phyloP scores from a whole-genome alignment of 257 asterid genomes.

The Nicotiana undulata region DNA sequence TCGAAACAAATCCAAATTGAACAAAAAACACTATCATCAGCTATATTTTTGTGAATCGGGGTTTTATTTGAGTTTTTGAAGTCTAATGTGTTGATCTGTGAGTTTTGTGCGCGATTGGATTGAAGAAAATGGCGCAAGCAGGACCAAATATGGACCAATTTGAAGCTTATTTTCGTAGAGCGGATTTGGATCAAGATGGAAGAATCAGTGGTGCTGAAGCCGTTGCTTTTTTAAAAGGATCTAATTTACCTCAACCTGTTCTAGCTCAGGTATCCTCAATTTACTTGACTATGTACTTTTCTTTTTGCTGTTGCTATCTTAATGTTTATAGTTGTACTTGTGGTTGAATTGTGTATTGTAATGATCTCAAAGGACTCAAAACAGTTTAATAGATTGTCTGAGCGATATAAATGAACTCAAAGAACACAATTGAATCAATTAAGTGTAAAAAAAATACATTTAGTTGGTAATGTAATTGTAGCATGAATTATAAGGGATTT shows the following conservation, averaged over 20 bases:
- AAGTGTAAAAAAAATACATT: not conserved
- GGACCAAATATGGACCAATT: slow-evolving; percentile 56
- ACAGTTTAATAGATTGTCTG: not conserved
- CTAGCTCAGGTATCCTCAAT: slow-evolving; percentile 58
- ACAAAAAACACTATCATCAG: not conserved
- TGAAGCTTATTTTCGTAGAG: slow-evolving; percentile 74
- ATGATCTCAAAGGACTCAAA: not conserved
- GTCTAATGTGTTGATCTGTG: slow-evolving; percentile 8
- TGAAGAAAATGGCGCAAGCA: slow-evolving; percentile 36
- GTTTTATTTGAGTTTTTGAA: not conserved
- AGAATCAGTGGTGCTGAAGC: slow-evolving; percentile 93
- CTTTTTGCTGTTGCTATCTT: not conserved
- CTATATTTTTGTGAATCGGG: not conserved
- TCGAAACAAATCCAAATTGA: not conserved
- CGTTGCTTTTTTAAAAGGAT: slow-evolving; percentile 70
- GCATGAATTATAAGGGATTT: not conserved
- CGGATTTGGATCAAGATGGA: slow-evolving; percentile 94
- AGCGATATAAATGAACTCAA: not conserved
- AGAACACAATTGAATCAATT: not conserved
- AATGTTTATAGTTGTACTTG: not conserved
- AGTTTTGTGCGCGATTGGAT: not conserved
- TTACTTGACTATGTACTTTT: not conserved
- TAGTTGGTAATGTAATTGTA: not conserved
- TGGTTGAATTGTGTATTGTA: not conserved
- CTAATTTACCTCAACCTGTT: slow-evolving; percentile 71